Conservation (phyloP, 257 asterid genomes). For the Salvia hispanica region DNA sequence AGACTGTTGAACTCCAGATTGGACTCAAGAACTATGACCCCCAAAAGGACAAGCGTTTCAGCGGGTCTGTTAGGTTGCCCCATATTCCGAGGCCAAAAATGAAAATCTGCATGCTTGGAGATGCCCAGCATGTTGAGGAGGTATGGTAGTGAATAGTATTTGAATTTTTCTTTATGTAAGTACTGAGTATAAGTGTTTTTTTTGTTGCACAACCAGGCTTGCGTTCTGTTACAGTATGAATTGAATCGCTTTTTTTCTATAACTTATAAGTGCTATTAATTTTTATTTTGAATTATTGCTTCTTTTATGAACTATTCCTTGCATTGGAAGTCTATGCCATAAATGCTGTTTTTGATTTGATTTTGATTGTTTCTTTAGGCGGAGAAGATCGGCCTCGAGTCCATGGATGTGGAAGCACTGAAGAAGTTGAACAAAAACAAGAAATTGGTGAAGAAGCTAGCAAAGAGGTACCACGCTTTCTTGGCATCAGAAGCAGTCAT, state of each 20-base stretch:
- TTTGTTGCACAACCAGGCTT: not conserved
- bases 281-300: too few relatives aligned
- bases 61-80: conserved; percentile 57
- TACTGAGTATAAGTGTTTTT: not conserved
- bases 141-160: conserved; percentile 16
- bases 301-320: too few relatives aligned
- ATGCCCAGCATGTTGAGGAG: conserved; percentile 64
- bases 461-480: conserved; percentile 62
- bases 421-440: conserved; percentile 63
- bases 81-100: conserved; percentile 56
- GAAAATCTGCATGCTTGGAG: conserved; percentile 64
- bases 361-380: conserved; percentile 39
- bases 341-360: not conserved
- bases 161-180: too few relatives aligned
- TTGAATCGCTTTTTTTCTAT: too few relatives aligned
- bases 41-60: conserved; percentile 62
- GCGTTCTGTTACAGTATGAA: too few relatives aligned
- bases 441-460: conserved; percentile 65
- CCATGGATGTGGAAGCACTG: conserved; percentile 66
- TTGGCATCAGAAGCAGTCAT: conserved; percentile 60
- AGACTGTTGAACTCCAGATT: conserved; percentile 58
- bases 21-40: conserved; percentile 63
- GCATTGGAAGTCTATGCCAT: too few relatives aligned
- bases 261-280: too few relatives aligned
- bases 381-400: conserved; percentile 53